Percentiles rank a stretch among this genome's conserved stretches.
Evolutionary conservation across 176 grass and related monocot species (phyloP).

Genomic region (Aegilops speltoides): DNA sequence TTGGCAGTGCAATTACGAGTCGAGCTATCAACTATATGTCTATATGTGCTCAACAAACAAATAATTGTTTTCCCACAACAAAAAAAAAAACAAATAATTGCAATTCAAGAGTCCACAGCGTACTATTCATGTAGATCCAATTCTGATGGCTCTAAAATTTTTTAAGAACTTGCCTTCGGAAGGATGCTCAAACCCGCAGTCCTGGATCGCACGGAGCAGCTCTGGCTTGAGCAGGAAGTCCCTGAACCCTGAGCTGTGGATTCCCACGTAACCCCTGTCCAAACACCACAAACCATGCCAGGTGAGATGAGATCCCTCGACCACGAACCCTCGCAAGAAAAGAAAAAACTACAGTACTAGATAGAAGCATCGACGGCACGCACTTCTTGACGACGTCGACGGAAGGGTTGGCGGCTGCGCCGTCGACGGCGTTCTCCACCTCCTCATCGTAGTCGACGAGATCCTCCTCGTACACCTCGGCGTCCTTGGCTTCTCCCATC

Average conservation of each 20-base stretch:
- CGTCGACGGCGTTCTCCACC: slow-evolving; percentile 75
- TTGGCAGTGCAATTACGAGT: neutral
- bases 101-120: neutral
- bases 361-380: neutral
- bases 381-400: slow-evolving; percentile 87
- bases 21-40: neutral
- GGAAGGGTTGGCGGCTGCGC: slow-evolving; percentile 47
- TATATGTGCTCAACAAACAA: neutral
- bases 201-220: slow-evolving; percentile 90
- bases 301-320: neutral
- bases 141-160: neutral
- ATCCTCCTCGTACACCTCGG: slow-evolving; percentile 97
- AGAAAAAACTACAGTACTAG: neutral
- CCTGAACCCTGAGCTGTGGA: slow-evolving; percentile 98
- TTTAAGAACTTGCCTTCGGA: slow-evolving; percentile 74
- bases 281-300: neutral
- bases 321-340: neutral
- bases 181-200: slow-evolving; percentile 99
- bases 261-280: slow-evolving; percentile 92
- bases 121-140: neutral
- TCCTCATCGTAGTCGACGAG: slow-evolving; percentile 99
- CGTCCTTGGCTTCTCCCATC: slow-evolving; percentile 93
- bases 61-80: neutral
- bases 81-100: neutral
- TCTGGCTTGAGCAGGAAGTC: slow-evolving; percentile 99